These are phyloP conservation scores for Hibiscus tridactylites DNA, from an alignment of 345 rosid species.

Conservation along the genomic window DNA sequence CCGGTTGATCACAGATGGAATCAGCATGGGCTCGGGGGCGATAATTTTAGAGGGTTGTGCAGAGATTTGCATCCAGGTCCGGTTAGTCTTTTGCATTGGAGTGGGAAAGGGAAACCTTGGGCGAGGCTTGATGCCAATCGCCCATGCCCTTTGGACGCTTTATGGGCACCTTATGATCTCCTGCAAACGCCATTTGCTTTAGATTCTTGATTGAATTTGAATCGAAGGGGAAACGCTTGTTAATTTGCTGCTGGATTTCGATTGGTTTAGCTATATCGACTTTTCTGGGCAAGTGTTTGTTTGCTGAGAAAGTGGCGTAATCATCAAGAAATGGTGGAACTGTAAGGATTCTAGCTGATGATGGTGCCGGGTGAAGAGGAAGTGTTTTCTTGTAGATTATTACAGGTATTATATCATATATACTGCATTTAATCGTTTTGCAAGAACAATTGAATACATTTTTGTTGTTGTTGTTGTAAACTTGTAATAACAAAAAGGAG, in stretches of 20 bases:
- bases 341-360: background rate
- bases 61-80: constrained; percentile 8
- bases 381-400: constrained; percentile 13
- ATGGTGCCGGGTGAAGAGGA: background rate
- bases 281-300: background rate
- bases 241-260: background rate
- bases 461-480: no score
- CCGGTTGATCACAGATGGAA: constrained; percentile 81
- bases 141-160: constrained; percentile 53
- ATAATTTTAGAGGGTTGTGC: constrained; percentile 42
- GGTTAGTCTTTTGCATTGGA: constrained; percentile 26
- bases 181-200: constrained; percentile 9
- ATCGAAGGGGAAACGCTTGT: background rate
- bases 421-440: background rate
- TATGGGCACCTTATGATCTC: constrained; percentile 55
- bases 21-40: constrained; percentile 80
- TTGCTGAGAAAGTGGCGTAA: background rate
- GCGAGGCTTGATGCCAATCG: constrained; percentile 37
- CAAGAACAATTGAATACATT: constrained; percentile 5
- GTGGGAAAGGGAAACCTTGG: constrained; percentile 76
- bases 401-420: constrained; percentile 11
- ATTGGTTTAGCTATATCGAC: background rate
- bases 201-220: background rate
- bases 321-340: background rate
- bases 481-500: background rate